Evolutionary conservation across 106 monocot genomes (phyloP), one percentile per base, ranked within the genome.

Genomic region (Allium cepa): DNA sequence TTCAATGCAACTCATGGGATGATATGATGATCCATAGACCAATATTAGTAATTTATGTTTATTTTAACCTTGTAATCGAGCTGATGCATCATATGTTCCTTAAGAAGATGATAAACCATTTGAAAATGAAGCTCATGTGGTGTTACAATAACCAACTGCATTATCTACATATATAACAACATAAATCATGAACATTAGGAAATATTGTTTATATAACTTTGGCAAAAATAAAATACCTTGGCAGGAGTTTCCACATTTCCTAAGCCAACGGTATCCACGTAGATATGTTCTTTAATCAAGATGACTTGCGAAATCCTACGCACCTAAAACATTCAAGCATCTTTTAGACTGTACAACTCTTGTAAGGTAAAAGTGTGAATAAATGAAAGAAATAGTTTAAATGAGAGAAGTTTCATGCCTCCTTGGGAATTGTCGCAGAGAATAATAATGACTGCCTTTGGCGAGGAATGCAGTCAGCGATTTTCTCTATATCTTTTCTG

Each of bases 401-500:
- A 1, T 36, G 36, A 36, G 36, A 36, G 3, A 0, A 2, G 36
- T 50, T 53, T 26, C 56, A 8, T 73, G 90, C 97, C 84, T 99
- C 92, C 63, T 90, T 92, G 14, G 89, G 90, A 53, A 99, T 71
- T 60, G 97, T 92, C 49, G 92, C 97, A 47, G 97, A 90, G 73
- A 92, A 90, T 56, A 99, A 67, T 68, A 97, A 62, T 11, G 97
- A 80, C 59, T 97, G 97, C 62, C 97, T 88, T 36, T 87, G 82
- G 17, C 87, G 92, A 79, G 97, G 92, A 49, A 97, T 56, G 72
- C 88, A 84, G 71, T 97, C 97, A 71, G 87, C 82, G 65, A 97
- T 90, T 66, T 97, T 97, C 64, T 97, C 97, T 73, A 92, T 84
- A 60, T 97, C 97, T 74, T 87, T 97, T 53, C 84, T 77, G 83